Base-by-base conservation (phyloP, 1,139 yeast genomes). In the Taphrina wiesneri region DNA sequence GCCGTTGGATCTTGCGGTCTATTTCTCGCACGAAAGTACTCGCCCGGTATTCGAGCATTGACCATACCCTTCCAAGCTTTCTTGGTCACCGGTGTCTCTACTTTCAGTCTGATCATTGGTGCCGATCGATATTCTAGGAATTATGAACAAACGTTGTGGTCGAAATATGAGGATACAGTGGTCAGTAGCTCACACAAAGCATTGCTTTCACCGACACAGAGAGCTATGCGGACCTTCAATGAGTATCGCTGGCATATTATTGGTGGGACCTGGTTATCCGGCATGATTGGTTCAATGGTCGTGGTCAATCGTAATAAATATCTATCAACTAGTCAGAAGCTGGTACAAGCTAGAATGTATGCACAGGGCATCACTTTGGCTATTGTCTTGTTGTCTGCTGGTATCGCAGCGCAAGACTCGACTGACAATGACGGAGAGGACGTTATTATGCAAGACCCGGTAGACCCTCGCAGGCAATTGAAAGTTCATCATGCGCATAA, bases 261-360 rank as follows among this genome's bases (percentile, higher is more conserved):
- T 70, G 83, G 88, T 41, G 85, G 85, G 63, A 82, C 91, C 1
- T 91, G 97, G 97, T 96, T 90, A 21, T 90, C 85, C 30, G 86
- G 96, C 6, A 78, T 91, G 80, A 90, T 83, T 71, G 96, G 96
- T 0, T 87, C 96, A 1, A 90, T 95, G 90, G 84, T 80, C 67
- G 73, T 80, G 61, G 90, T 90, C 63, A 87, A 89, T 79, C 83
- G 82, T 72, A 96, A 90, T 77, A 87, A 85, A 71, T 81, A 85
- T 76, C 82, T 90, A 86, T 84, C 91, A 67, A 83, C 83, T 68
- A 80, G 96, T 3, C 97, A 91, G 78, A 91, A 90, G 77, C 85
- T 90, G 46, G 96, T 90, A 34, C 96, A 89, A 76, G 96, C 97
- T 32, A 87, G 97, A 83, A 90, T 90, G 86, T 90, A 90, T 75